Percentiles rank a stretch among this genome's conserved stretches.
These are phyloP conservation scores for Wickerhamiella shivajii DNA, from an alignment of 805 yeast species.

Conservation along the genomic window DNA sequence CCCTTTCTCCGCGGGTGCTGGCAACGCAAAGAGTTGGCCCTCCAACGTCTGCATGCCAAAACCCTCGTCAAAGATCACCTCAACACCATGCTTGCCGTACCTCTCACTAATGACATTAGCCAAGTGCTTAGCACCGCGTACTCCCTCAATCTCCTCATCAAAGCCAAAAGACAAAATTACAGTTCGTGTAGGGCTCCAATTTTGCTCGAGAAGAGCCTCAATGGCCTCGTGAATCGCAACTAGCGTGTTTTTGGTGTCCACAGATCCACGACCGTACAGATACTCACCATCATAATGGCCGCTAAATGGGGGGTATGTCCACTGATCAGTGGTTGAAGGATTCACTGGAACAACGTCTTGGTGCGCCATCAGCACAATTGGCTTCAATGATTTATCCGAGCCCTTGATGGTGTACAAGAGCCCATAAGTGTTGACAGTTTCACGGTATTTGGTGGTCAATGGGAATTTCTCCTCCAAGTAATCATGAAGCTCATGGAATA, in stretches of 20 bases:
- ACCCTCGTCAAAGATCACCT: constrained; percentile 64
- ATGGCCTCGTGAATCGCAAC: constrained; percentile 48
- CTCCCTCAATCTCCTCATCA: constrained; percentile 61
- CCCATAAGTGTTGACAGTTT: constrained; percentile 43
- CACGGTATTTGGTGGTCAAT: constrained; percentile 31
- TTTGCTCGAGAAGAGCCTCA: constrained; percentile 37
- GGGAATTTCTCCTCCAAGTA: constrained; percentile 46
- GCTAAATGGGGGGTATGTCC: constrained; percentile 52
- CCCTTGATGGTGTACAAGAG: constrained; percentile 51
- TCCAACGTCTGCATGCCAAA: constrained; percentile 28
- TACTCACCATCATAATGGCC: constrained; percentile 49
- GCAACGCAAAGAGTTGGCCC: constrained; percentile 38
- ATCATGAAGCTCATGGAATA: constrained; percentile 36
- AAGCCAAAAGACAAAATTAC: constrained; percentile 50
- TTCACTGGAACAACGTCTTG: constrained; percentile 68
- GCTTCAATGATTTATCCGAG: constrained; percentile 35
- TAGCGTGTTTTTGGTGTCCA: constrained; percentile 53
- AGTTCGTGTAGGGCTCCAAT: constrained; percentile 42
- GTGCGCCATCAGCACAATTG: constrained; percentile 57
- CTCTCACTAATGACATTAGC: constrained; percentile 33
- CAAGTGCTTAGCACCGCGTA: constrained; percentile 44
- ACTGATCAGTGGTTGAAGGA: constrained; percentile 33
- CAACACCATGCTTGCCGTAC: constrained; percentile 48
- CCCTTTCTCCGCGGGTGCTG: constrained; percentile 53
- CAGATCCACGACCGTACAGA: constrained; percentile 59